These are phyloP conservation scores for Aspergillus pseudotamarii DNA, from an alignment of 2,329 filamentous ascomycete species.

Conservation along the genomic window DNA sequence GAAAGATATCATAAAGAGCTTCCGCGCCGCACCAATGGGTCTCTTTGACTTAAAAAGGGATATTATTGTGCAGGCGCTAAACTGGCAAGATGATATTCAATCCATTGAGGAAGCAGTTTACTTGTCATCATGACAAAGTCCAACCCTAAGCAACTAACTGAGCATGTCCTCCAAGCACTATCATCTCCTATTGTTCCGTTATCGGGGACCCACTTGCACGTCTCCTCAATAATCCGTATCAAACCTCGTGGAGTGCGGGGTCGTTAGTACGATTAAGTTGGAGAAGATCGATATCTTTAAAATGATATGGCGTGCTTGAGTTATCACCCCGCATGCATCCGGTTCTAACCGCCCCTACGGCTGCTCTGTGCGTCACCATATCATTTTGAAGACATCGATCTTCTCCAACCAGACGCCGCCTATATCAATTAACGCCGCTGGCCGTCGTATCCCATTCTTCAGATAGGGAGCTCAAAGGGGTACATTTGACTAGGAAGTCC, in stretches of 20 bases:
- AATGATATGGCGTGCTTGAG: background rate
- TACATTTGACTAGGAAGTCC: background rate
- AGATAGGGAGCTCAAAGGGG: background rate
- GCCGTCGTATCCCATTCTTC: background rate
- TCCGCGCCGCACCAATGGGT: too few relatives aligned
- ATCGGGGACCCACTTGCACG: background rate
- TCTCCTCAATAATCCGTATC: background rate
- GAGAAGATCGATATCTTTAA: background rate
- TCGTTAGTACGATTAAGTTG: background rate
- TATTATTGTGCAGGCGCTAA: too few relatives aligned
- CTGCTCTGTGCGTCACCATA: background rate
- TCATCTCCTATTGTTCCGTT: background rate
- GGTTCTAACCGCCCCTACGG: background rate
- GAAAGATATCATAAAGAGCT: too few relatives aligned
- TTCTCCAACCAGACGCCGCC: background rate
- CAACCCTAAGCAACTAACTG: too few relatives aligned
- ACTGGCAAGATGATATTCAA: too few relatives aligned
- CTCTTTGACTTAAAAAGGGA: too few relatives aligned
- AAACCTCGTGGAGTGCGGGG: background rate
- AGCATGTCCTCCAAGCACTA: background rate
- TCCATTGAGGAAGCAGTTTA: too few relatives aligned
- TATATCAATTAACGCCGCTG: background rate
- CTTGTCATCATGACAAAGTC: background rate
- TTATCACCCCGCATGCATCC: background rate
- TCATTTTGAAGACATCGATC: background rate